Base-by-base conservation (phyloP, 2,329 filamentous ascomycete species). In the Trichophyton equinum region DNA sequence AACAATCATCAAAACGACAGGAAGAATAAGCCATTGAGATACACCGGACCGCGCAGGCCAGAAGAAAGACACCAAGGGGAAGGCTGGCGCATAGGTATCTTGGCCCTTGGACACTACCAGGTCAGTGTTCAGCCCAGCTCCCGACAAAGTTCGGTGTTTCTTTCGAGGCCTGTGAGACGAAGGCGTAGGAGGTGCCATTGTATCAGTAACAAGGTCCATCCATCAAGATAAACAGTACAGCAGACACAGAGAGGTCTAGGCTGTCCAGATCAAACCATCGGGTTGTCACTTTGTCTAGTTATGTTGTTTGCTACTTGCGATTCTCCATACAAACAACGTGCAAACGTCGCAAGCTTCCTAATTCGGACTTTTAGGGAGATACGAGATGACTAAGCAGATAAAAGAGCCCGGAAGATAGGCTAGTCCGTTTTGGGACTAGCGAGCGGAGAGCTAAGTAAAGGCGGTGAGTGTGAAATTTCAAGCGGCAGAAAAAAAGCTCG, bases 11-110 rank as follows among this genome's bases (percentile, higher is more conserved):
- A 99, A 78, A 3, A 96, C 86, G 67, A 95, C 77, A 1, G 94
- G 91, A 36, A 99, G 77, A 3, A 92, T 82, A 68, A 96, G 85
- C 92, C 94, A 97, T 88, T 92, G 88, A 60, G 91, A 95, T 0
- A 88, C 87, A 18, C 76, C 76, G 58, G 86, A 86, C 65, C 91
- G 86, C 22, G 91, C 88, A 58, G 91, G 91, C 89, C 92, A 96
- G 58, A 99, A 82, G 70, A 99, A 92, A n/a, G 91, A 86, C 1
- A 90, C 91, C 22, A 99, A 81, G 46, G 94, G 92, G 70, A 96
- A 97, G 3, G 89, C 84, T 36, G 92, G 92, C 47, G 73, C 74
- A 61, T 78, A 74, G 57, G 73, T 72, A 57, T 77, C 75, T 42
- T 77, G 76, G 20, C 38, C 55, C 9, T 18, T n/a, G 20, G 55